Conservation (phyloP, 2,329 filamentous ascomycete genomes). For the Alternaria arbusti region DNA sequence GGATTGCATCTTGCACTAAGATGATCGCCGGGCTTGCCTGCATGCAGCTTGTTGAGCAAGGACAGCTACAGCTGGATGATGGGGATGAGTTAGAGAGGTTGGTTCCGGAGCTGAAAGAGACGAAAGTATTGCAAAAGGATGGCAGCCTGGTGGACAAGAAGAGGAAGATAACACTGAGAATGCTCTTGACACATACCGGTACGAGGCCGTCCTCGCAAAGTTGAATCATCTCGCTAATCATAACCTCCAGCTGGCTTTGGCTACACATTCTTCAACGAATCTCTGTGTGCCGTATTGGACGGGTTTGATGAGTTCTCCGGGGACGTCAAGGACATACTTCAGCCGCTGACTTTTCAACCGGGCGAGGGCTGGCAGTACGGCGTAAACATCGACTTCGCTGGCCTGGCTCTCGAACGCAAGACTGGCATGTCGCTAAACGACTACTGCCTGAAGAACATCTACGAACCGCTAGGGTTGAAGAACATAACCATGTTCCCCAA, state of each 20-base stretch:
- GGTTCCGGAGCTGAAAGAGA: constrained; percentile 45
- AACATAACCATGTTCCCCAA: constrained; percentile 65
- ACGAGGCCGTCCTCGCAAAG: neutral
- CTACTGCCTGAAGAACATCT: constrained; percentile 54
- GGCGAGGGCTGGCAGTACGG: constrained; percentile 66
- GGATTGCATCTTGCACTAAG: constrained; percentile 59
- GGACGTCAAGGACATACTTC: constrained; percentile 57
- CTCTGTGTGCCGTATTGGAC: constrained; percentile 52
- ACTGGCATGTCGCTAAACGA: constrained; percentile 53
- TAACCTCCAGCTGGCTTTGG: constrained; percentile 49
- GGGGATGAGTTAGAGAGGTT: constrained; percentile 32
- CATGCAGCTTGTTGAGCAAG: constrained; percentile 45
- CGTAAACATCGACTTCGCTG: constrained; percentile 55
- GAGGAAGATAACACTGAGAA: constrained; percentile 56
- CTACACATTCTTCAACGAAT: constrained; percentile 57
- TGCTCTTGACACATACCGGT: constrained; percentile 56
- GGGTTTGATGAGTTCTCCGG: constrained; percentile 67
- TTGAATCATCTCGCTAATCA: neutral
- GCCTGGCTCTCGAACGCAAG: constrained; percentile 52
- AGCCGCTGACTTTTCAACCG: constrained; percentile 66
- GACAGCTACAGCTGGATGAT: constrained; percentile 37
- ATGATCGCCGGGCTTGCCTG: constrained; percentile 39
- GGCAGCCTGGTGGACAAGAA: constrained; percentile 48
- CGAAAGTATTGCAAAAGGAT: constrained; percentile 44
- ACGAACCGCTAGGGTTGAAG: constrained; percentile 52